Evolutionary conservation across 164 flowering plant species (phyloP).

Genomic region (Santalum album): DNA sequence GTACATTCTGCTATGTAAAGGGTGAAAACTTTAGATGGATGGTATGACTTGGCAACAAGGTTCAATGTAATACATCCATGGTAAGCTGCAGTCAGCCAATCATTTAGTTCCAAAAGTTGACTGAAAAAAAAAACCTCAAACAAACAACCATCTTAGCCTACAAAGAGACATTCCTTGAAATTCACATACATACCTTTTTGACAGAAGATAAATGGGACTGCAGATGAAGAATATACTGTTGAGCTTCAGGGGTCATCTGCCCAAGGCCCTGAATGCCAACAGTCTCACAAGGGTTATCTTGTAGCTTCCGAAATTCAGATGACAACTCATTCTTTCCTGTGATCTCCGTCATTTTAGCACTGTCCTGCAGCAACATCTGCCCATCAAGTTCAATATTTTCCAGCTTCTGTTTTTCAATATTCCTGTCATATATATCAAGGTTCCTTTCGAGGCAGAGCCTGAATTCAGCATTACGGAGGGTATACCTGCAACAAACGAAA

Average conservation of each 20-base stretch:
- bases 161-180: background rate
- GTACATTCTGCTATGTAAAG: no score
- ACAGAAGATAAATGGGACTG: slow-evolving; percentile 54
- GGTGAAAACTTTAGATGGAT: no score
- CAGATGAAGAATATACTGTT: slow-evolving; percentile 43
- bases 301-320: slow-evolving; percentile 13
- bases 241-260: slow-evolving; percentile 57
- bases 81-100: background rate
- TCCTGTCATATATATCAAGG: slow-evolving; percentile 43
- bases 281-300: slow-evolving; percentile 19
- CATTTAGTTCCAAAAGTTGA: background rate
- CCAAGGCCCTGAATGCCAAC: slow-evolving; percentile 43
- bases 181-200: slow-evolving; percentile 37
- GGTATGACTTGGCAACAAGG: background rate
- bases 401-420: slow-evolving; percentile 18
- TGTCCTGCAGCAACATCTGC: slow-evolving; percentile 19
- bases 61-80: background rate
- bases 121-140: background rate
- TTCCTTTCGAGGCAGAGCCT: slow-evolving; percentile 74
- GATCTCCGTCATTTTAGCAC: slow-evolving; percentile 9
- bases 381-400: slow-evolving; percentile 26
- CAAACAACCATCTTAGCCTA: background rate
- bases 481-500: slow-evolving; percentile 47
- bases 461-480: slow-evolving; percentile 78
- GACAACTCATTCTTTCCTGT: slow-evolving; percentile 17